phyloP scores from a whole-genome alignment of 257 asterid genomes.

The Verbena officinalis region DNA sequence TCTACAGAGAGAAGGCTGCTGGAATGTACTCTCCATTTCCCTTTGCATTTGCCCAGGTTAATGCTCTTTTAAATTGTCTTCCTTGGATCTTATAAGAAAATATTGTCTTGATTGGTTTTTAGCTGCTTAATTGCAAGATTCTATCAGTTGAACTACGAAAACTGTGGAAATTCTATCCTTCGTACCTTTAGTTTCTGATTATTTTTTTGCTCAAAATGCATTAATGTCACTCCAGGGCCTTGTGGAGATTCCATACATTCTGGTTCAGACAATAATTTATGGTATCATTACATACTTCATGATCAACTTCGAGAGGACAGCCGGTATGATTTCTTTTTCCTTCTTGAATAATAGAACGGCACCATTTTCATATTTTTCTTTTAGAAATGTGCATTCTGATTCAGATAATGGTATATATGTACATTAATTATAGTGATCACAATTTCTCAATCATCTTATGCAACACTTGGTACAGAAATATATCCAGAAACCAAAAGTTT shows the following conservation, averaged over 20 bases:
- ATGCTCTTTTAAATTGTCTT: conserved; percentile 18
- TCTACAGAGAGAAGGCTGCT: conserved; percentile 92
- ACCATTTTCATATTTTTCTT: neutral
- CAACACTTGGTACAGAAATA: too few relatives aligned
- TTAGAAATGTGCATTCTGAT: too few relatives aligned
- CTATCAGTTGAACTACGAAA: neutral
- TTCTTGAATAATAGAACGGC: too few relatives aligned
- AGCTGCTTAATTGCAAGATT: neutral
- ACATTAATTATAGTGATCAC: too few relatives aligned
- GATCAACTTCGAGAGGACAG: conserved; percentile 82
- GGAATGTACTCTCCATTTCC: conserved; percentile 84
- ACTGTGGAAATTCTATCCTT: too few relatives aligned
- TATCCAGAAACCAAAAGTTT: too few relatives aligned
- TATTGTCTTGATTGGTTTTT: neutral
- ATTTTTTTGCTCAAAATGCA: neutral
- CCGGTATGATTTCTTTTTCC: conserved; percentile 39
- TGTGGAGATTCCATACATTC: conserved; percentile 81
- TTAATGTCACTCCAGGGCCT: conserved; percentile 56
- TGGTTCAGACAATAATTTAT: conserved; percentile 64
- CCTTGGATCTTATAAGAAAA: too few relatives aligned
- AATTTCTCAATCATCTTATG: too few relatives aligned
- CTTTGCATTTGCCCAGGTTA: conserved; percentile 86
- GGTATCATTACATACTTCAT: conserved; percentile 79
- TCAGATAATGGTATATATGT: too few relatives aligned
- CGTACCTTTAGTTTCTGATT: too few relatives aligned